phyloP scores from a whole-genome alignment of 352 stramenopile genomes.

The Phytopythium aichiense region DNA sequence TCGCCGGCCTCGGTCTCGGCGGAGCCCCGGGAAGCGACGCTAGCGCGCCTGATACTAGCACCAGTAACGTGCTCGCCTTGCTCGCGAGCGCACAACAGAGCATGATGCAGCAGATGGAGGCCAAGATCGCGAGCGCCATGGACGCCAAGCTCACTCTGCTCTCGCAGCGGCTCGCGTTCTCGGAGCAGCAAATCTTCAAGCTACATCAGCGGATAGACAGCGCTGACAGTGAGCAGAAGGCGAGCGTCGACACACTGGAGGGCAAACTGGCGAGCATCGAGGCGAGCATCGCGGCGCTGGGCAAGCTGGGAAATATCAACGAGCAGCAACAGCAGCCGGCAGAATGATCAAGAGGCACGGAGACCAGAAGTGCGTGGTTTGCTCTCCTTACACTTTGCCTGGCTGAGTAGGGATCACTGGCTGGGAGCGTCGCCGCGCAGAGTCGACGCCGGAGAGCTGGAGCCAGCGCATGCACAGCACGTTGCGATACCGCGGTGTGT shows the following conservation, averaged over 20 bases:
- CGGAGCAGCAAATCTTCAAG: slow-evolving; percentile 60
- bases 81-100: slow-evolving; percentile 56
- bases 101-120: slow-evolving; percentile 61
- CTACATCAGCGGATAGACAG: slow-evolving; percentile 37
- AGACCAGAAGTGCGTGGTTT: neutral
- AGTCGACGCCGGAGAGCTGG: slow-evolving; percentile 22
- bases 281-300: slow-evolving; percentile 1
- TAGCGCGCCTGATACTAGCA: neutral
- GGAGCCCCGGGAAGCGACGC: neutral
- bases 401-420: neutral
- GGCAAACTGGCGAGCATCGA: slow-evolving; percentile 1
- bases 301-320: neutral
- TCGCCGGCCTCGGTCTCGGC: neutral
- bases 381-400: neutral
- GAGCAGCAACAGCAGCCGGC: neutral
- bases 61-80: slow-evolving; percentile 34
- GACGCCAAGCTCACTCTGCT: slow-evolving; percentile 56
- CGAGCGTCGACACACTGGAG: neutral
- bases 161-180: slow-evolving; percentile 50
- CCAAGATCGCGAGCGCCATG: slow-evolving; percentile 52
- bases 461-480: slow-evolving; percentile 61
- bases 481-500: slow-evolving; percentile 48
- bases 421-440: slow-evolving; percentile 18
- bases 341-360: neutral
- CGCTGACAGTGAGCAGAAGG: slow-evolving; percentile 2